Evolutionary conservation across 2,329 filamentous ascomycete species (phyloP).

Genomic region (Monilinia polystroma): DNA sequence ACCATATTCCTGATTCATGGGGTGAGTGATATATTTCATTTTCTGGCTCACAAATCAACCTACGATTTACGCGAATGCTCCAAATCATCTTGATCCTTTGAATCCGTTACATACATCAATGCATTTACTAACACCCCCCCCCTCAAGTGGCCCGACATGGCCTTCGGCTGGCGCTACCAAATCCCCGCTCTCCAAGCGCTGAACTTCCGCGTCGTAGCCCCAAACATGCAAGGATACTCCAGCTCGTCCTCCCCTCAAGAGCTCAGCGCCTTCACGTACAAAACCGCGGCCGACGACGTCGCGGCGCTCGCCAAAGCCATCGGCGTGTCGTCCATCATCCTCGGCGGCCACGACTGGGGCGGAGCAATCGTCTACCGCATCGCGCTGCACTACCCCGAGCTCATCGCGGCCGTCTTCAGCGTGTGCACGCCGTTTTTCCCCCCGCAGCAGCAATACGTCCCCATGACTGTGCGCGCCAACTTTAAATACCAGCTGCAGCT

Average conservation of each 20-base stretch:
- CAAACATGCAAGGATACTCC: constrained; percentile 85
- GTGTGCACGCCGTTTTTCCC: constrained; percentile 74
- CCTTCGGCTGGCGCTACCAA: constrained; percentile 86
- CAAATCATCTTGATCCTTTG: not conserved
- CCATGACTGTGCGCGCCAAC: constrained; percentile 59
- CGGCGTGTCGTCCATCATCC: constrained; percentile 59
- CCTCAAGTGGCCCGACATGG: constrained; percentile 68
- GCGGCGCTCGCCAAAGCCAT: constrained; percentile 62
- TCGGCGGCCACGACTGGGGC: constrained; percentile 91
- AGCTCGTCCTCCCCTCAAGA: constrained; percentile 67
- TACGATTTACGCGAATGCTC: not conserved
- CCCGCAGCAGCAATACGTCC: constrained; percentile 52
- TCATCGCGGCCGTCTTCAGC: constrained; percentile 73
- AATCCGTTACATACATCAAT: not conserved
- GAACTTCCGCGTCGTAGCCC: constrained; percentile 75
- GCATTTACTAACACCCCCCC: not conserved
- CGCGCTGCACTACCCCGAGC: constrained; percentile 68
- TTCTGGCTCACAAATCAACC: not conserved
- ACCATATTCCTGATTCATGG: constrained; percentile 58
- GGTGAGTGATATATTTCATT: constrained; percentile 12
- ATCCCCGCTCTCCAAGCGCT: constrained; percentile 72
- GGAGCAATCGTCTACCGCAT: constrained; percentile 74
- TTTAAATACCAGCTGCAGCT: constrained; percentile 87
- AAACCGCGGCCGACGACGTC: constrained; percentile 72
- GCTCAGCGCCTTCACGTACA: constrained; percentile 65